These are phyloP conservation scores for Penicillium antarcticum DNA, from an alignment of 495 filamentous ascomycete species.

Conservation along the genomic window DNA sequence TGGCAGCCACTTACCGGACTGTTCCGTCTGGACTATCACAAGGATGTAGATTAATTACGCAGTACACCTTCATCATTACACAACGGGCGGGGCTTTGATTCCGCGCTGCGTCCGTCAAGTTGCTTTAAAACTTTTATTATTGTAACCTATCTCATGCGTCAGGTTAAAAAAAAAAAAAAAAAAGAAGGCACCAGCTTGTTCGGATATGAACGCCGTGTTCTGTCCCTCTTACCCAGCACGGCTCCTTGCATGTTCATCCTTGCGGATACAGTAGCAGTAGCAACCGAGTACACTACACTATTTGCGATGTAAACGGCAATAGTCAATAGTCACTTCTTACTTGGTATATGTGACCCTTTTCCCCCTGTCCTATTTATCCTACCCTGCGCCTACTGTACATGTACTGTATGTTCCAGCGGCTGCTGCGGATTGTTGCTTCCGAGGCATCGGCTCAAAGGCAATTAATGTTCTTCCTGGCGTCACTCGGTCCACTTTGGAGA, in stretches of 20 bases:
- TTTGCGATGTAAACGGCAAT: not conserved
- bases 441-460: not conserved
- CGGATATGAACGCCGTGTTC: conserved; percentile 8
- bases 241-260: conserved; percentile 27
- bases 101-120: conserved; percentile 11
- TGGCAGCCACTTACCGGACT: not conserved
- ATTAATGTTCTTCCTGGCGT: conserved; percentile 6
- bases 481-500: conserved; percentile 1
- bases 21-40: conserved; percentile 1
- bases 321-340: too few species aligned
- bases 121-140: conserved; percentile 1
- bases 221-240: conserved; percentile 11
- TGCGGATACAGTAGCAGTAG: conserved; percentile 3
- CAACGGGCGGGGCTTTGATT: conserved; percentile 16
- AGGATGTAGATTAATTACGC: conserved; percentile 8
- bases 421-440: not conserved
- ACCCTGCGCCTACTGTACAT: too few species aligned
- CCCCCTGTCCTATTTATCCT: too few species aligned
- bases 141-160: conserved; percentile 21
- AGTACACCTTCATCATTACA: conserved; percentile 16
- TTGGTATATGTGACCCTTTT: too few species aligned
- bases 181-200: not conserved
- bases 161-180: not conserved
- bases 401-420: not conserved
- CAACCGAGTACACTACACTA: not conserved